Evolutionary conservation across 345 rosid genomes (phyloP), one percentile per base, ranked within the genome.

Genomic region (Isatis tinctoria): DNA sequence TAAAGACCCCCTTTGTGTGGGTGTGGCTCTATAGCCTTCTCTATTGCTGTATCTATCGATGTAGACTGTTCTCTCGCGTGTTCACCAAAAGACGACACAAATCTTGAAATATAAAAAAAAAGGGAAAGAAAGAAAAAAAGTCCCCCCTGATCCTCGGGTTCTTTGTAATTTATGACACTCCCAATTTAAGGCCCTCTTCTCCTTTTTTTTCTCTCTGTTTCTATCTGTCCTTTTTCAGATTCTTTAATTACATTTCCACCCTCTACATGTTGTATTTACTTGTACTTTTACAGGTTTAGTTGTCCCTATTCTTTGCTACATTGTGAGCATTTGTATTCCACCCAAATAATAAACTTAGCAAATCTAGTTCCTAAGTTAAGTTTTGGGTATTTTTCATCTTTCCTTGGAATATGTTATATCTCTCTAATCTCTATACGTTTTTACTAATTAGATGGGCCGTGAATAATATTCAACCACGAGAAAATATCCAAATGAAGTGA

Each of bases 101-200:
- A 11, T 48, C 3, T 11, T 7, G 10, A 57, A 43, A 33, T 10
- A 9, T 5, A n/a, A 1, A 9, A 10, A 18, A 40, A 32, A 4
- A 28, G 40, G 14, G 17, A 18, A 9, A 13, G 13, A 3, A 10
- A 32, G 43, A 1, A 32, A 32, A 12, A 69, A 62, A 69, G 79
- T 62, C 79, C 43, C 75, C 79, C 79, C 65, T 76, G 74, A 76
- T 76, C 75, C 75, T 76, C 79, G 79, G 79, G 79, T 76, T 76
- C 71, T 76, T 76, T 76, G 79, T 76, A 69, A 69, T 76, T 76
- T 62, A 76, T 62, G 71, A 53, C 69, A 49, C 69, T 75, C 57
- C 69, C 69, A 51, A 75, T 61, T 53, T 32, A 67, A 68, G 76
- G 65, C 59, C 74, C 48, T 45, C 52, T 72, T 56, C 68, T 54